phyloP scores from a whole-genome alignment of 169 alveolate genomes.

The Condylostoma magnum region DNA sequence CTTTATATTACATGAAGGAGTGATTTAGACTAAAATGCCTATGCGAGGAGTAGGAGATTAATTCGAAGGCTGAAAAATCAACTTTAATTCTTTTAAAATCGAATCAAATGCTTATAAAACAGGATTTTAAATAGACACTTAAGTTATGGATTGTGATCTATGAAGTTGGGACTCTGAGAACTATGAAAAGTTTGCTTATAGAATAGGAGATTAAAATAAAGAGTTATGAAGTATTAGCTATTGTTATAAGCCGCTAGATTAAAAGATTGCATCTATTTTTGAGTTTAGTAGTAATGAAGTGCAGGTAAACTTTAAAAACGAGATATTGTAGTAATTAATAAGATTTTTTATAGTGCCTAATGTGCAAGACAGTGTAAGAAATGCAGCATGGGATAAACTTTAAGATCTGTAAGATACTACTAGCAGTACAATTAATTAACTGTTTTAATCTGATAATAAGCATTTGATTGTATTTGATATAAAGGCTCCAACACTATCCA shows the following conservation, averaged over 20 bases:
- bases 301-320: neutral
- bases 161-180: neutral
- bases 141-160: neutral
- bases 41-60: too few species aligned
- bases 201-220: neutral
- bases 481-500: neutral
- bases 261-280: neutral
- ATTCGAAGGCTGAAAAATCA: too few species aligned
- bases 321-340: neutral
- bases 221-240: neutral
- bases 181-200: neutral
- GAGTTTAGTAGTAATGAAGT: neutral
- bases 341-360: constrained; percentile 19
- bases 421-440: neutral
- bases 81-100: too few species aligned
- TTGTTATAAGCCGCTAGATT: neutral
- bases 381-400: constrained; percentile 26
- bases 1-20: too few species aligned
- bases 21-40: neutral
- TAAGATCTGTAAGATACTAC: constrained; percentile 18
- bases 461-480: neutral
- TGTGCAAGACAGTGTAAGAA: neutral
- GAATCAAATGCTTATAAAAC: too few species aligned
- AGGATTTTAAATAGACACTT: too few species aligned
- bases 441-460: constrained; percentile 8